Conservation (phyloP, 2,329 filamentous ascomycete genomes). For the Curvularia sp. region DNA sequence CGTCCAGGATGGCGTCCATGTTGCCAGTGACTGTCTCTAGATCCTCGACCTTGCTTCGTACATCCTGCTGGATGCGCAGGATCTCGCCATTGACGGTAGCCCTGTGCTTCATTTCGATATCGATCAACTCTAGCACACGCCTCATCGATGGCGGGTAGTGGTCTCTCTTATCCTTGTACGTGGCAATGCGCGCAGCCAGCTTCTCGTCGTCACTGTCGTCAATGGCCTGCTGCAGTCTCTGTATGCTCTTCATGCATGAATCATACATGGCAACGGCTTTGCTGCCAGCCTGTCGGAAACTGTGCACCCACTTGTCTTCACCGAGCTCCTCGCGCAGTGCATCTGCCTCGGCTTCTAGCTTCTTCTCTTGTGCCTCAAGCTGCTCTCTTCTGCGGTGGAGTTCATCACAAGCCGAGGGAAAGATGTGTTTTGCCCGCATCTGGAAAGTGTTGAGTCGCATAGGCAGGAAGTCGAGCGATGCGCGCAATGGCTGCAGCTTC, state of each 20-base stretch:
- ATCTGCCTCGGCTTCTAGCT: conserved; percentile 88
- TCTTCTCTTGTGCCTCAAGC: conserved; percentile 85
- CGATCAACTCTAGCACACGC: conserved; percentile 87
- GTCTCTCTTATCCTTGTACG: conserved; percentile 90
- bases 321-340: conserved; percentile 86
- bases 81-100: conserved; percentile 97
- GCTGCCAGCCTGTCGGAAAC: conserved; percentile 89
- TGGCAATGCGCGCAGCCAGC: conserved; percentile 73
- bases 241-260: conserved; percentile 85
- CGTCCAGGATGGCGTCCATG: conserved; percentile 77
- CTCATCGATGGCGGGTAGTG: conserved; percentile 95
- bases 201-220: conserved; percentile 75
- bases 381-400: conserved; percentile 75
- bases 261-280: conserved; percentile 98
- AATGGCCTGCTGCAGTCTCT: conserved; percentile 80
- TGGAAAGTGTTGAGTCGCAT: conserved; percentile 93
- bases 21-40: conserved; percentile 79
- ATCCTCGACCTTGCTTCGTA: conserved; percentile 80
- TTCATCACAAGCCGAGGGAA: conserved; percentile 91
- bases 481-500: conserved; percentile 90
- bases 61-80: conserved; percentile 81
- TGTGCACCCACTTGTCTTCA: conserved; percentile 94
- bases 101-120: conserved; percentile 94
- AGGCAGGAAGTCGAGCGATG: conserved; percentile 92
- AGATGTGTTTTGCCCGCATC: conserved; percentile 74